phyloP scores from a whole-genome alignment of 1,284 basidiomycete genomes.

The Albatrellus sp. region DNA sequence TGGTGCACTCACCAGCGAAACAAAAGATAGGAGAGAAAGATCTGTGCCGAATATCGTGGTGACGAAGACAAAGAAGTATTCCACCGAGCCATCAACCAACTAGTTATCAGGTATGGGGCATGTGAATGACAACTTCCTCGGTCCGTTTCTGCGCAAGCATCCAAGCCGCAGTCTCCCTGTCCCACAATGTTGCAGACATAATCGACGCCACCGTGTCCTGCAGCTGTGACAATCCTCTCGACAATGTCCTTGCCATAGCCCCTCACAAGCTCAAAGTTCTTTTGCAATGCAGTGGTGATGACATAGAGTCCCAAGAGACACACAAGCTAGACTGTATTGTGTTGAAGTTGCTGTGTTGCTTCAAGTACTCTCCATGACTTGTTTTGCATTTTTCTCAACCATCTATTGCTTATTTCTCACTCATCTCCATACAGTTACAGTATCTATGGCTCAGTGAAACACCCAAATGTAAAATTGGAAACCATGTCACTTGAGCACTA shows the following conservation, averaged over 20 bases:
- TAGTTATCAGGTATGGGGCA: too few relatives aligned
- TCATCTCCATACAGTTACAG: too few relatives aligned
- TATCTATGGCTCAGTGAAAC: too few relatives aligned
- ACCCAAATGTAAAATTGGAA: too few relatives aligned
- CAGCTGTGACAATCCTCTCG: conserved; percentile 14
- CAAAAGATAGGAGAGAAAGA: too few relatives aligned
- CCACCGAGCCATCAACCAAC: neutral
- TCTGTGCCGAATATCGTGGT: too few relatives aligned
- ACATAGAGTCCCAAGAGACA: conserved; percentile 27
- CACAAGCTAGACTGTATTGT: conserved; percentile 27
- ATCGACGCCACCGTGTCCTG: conserved; percentile 12
- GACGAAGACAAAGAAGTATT: neutral
- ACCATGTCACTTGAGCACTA: too few relatives aligned
- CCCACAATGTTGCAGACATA: conserved; percentile 13
- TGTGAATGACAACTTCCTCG: neutral
- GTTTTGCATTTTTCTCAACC: too few relatives aligned
- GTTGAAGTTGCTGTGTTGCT: too few relatives aligned
- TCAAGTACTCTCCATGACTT: too few relatives aligned
- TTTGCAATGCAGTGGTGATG: conserved; percentile 25
- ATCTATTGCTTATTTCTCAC: too few relatives aligned
- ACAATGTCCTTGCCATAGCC: conserved; percentile 26
- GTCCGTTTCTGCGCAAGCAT: neutral
- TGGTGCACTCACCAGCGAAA: too few relatives aligned
- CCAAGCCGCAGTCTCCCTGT: neutral
- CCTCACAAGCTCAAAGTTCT: conserved; percentile 24